Evolutionary conservation across 805 yeast genomes (phyloP), one percentile per base, ranked within the genome.

Genomic region (Wickerhamiella dianesei): DNA sequence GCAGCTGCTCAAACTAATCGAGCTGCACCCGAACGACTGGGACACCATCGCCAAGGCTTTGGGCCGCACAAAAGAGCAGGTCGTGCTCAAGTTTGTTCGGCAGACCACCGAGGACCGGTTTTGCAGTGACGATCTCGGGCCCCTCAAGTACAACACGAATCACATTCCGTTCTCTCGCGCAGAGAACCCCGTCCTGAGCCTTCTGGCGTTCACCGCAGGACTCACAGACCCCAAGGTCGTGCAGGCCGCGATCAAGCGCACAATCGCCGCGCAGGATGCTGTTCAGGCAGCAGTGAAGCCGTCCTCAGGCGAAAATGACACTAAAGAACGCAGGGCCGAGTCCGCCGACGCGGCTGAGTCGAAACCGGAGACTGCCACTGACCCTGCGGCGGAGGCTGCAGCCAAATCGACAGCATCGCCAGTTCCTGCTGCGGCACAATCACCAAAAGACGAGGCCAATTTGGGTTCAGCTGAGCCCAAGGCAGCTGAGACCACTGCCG

Each of bases 131-230:
- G 70, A 74, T 35, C 61, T 82, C 17, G 88, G 92, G 0, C 83
- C 94, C 13, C 71, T 88, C 53, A 82, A 80, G 59, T 86, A 75
- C 62, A 80, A 89, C 3, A 81, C 94, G 2, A 56, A 58, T 44
- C 82, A 85, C 61, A 71, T 89, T 44, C 95, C 97, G 13, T 80
- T 84, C 44, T 76, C 85, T 35, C 75, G 85, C 40, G 76, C 80
- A 22, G 97, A 92, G 56, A 92, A 92, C 63, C 98, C 99, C 2
- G 87, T 92, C 3, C 73, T 92, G 68, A 81, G 94, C 35, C 89
- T 94, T n/a, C 73, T 92, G 52, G 80, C 95, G 13, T 92, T 88
- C 63, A 69, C 92, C 64, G 79, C 88, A 0, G 79, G 85, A 36
- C 65, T 88, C 44, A 94, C 87, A 16, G 96, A 89, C 57, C 82